Conservation (phyloP, 2,329 filamentous ascomycete species). For the Calonectria fujianensis region DNA sequence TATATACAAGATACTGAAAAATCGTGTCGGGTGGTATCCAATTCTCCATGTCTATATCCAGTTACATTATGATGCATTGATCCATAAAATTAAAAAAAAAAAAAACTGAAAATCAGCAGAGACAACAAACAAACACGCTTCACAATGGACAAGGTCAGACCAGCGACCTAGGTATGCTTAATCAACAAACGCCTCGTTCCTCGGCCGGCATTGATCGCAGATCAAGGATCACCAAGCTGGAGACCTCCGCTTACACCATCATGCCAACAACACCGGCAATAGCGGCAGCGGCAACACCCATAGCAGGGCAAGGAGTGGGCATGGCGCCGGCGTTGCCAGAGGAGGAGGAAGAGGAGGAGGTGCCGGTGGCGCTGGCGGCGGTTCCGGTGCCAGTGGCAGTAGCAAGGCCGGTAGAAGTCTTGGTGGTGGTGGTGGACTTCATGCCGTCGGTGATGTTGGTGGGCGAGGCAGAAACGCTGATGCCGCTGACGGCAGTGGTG, state of each 20-base stretch:
- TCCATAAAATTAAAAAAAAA: neutral
- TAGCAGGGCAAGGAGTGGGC: conserved; percentile 11
- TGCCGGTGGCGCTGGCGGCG: conserved; percentile 10
- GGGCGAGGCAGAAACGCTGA: conserved; percentile 16
- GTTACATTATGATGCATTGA: neutral
- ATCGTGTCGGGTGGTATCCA: neutral
- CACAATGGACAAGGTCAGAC: conserved; percentile 3
- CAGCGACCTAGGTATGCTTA: conserved; percentile 3
- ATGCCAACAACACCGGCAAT: conserved; percentile 13
- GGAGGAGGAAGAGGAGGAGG: neutral
- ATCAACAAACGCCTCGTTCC: conserved; percentile 14
- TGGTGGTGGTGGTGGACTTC: conserved; percentile 4
- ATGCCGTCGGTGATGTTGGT: conserved; percentile 21
- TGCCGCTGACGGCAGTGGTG: conserved; percentile 12
- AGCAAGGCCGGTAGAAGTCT: neutral
- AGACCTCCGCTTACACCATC: neutral
- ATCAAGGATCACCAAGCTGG: neutral
- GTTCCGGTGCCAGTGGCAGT: conserved; percentile 8
- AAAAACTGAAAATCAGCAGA: neutral
- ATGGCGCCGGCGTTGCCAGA: conserved; percentile 2
- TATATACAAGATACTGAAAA: conserved; percentile 3
- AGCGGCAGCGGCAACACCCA: conserved; percentile 15
- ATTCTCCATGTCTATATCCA: neutral
- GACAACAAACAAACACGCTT: conserved; percentile 3
- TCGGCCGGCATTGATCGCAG: neutral